Evolutionary conservation across 2,329 filamentous ascomycete genomes (phyloP).

Genomic region (Talaromyces sp.): DNA sequence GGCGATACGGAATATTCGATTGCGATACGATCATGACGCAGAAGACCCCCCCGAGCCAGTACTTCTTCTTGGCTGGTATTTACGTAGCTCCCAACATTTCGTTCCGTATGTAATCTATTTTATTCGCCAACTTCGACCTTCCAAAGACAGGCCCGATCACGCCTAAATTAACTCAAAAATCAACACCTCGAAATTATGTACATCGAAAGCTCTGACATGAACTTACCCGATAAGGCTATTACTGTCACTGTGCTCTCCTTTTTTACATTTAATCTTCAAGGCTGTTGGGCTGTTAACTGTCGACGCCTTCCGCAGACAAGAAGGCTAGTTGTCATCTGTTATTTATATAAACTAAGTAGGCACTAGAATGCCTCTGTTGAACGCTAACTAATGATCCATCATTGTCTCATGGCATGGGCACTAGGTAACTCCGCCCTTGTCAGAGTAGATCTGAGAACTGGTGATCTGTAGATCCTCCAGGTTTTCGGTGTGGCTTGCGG

Average conservation of each 20-base stretch:
- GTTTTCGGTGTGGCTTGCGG: neutral
- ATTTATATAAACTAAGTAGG: neutral
- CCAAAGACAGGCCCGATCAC: neutral
- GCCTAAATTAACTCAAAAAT: neutral
- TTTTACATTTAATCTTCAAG: neutral
- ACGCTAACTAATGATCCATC: neutral
- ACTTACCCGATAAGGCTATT: slow-evolving; percentile 8
- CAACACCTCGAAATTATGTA: neutral
- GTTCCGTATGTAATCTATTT: neutral
- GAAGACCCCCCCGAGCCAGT: slow-evolving; percentile 1
- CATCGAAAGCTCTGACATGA: neutral
- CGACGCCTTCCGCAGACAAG: neutral
- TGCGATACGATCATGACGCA: neutral
- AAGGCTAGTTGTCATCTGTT: neutral
- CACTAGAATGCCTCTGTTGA: neutral
- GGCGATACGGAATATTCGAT: neutral
- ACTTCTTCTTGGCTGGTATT: neutral
- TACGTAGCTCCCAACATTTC: neutral
- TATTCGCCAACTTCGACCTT: neutral
- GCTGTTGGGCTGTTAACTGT: neutral
- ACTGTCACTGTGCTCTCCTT: slow-evolving; percentile 1
- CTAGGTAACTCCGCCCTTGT: neutral
- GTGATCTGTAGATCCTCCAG: slow-evolving; percentile 2
- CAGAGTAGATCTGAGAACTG: neutral
- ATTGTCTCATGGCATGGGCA: neutral